phyloP scores from a whole-genome alignment of 2,329 filamentous ascomycete genomes.

The Rutstroemia sp. region DNA sequence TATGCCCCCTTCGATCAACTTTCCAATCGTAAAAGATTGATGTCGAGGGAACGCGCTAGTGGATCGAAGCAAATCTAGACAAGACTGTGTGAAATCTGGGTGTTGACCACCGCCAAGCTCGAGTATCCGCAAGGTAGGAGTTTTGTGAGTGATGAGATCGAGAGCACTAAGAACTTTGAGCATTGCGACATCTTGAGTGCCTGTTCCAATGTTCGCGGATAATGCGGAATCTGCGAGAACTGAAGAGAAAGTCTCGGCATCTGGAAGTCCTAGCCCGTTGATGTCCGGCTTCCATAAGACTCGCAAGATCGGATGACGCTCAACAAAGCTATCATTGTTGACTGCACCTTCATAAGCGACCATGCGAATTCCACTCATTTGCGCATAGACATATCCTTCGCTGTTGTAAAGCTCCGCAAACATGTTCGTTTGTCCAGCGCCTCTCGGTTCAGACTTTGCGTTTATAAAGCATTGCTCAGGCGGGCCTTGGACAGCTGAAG shows the following conservation, averaged over 20 bases:
- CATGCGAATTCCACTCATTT: slow-evolving; percentile 5
- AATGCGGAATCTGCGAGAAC: slow-evolving; percentile 1
- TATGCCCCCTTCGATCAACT: neutral
- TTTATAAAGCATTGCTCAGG: neutral
- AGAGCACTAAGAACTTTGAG: neutral
- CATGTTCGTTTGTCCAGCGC: neutral
- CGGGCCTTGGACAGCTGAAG: neutral
- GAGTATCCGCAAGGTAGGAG: slow-evolving; percentile 16
- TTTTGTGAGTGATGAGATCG: slow-evolving; percentile 14
- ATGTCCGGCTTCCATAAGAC: slow-evolving; percentile 13
- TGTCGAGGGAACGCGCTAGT: neutral
- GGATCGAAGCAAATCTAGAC: neutral
- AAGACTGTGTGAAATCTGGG: neutral
- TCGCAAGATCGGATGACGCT: slow-evolving; percentile 11
- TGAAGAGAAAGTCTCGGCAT: slow-evolving; percentile 1
- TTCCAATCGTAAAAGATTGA: neutral
- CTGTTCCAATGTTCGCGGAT: slow-evolving; percentile 1
- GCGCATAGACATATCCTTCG: slow-evolving; percentile 2
- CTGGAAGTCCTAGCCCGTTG: neutral
- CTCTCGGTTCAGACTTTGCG: slow-evolving; percentile 3
- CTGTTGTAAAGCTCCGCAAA: neutral
- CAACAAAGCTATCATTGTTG: neutral
- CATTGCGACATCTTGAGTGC: neutral
- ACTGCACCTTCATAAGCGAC: slow-evolving; percentile 6
- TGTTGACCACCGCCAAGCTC: slow-evolving; percentile 14